These are phyloP conservation scores for Stentor coeruleus DNA, from an alignment of 73 alveolate genomes.

Conservation along the genomic window DNA sequence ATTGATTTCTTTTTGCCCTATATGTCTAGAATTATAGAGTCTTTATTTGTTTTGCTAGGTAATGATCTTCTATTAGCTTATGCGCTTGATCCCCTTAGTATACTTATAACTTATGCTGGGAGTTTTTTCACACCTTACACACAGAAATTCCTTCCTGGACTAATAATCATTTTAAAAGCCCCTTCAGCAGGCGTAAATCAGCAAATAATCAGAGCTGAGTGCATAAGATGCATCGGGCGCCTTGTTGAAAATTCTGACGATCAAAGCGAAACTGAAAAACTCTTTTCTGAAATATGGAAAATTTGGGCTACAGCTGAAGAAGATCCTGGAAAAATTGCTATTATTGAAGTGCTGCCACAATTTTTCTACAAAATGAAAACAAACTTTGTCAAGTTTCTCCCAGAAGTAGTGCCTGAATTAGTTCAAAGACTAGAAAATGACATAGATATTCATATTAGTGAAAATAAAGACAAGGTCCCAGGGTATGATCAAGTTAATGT, in stretches of 20 bases:
- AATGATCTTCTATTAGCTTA: background rate
- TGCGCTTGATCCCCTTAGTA: background rate
- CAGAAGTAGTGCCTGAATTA: background rate
- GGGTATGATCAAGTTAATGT: too few relatives aligned
- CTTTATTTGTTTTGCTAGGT: background rate
- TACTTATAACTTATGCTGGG: background rate
- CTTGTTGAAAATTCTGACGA: background rate
- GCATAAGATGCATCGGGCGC: background rate
- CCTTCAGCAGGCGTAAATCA: background rate
- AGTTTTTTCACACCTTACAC: background rate
- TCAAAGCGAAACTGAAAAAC: background rate
- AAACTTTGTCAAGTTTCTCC: background rate
- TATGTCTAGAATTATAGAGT: background rate
- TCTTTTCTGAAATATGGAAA: background rate
- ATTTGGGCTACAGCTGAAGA: background rate
- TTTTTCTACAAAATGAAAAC: too few relatives aligned
- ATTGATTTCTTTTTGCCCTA: too few relatives aligned
- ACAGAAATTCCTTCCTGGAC: background rate
- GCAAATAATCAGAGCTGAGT: background rate
- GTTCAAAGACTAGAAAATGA: too few relatives aligned
- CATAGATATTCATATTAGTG: too few relatives aligned
- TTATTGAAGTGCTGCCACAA: background rate
- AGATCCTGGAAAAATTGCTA: background rate
- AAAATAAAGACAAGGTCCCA: too few relatives aligned
- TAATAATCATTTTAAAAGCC: too few relatives aligned